Base-by-base conservation (phyloP, 768 basidiomycete genomes). In the Pulveroboletus sp. region DNA sequence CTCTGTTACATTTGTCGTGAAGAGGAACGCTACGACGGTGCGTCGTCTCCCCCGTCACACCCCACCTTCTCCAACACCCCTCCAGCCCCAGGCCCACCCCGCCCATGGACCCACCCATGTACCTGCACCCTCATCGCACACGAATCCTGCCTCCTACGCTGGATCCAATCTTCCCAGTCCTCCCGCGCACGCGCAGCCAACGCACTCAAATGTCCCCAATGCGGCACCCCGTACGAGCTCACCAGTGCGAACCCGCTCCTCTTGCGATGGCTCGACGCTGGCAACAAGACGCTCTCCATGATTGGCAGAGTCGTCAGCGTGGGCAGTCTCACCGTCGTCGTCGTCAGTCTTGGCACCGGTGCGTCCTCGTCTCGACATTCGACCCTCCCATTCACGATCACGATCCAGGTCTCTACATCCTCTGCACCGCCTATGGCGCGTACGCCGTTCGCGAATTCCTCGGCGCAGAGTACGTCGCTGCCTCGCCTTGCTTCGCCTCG, bases 1-100 rank as follows among this genome's bases (percentile, higher is more conserved):
- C 72, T 86, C 11, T 90, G 88, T 55, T 90, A 86, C 64, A 89
- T 90, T 49, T 90, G 88, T 58, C 71, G 84, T 26, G 87, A 89
- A 57, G 86, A 88, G 62, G 86, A 88, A 51, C 67, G 53, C 3
- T 71, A 74, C 49, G 80, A 80, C 41, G 64, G 76, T 71, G 56
- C 38, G 24, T 27, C 38, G 10, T 14, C 9, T 5, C n/a, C n/a
- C n/a, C n/a, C n/a, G n/a, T n/a, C n/a, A n/a, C n/a, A n/a, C n/a
- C n/a, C n/a, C n/a, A n/a, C n/a, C n/a, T n/a, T n/a, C n/a, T n/a
- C n/a, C n/a, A n/a, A n/a, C n/a, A n/a, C n/a, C n/a, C n/a, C n/a
- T n/a, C 17, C 51, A 80, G 76, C 64, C 32, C 71, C 71, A 37
- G 75, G 74, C 11, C 78, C 80, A 6, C 77, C 79, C 12, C 71